Percentiles rank a stretch among this genome's conserved stretches.
These are phyloP conservation scores for Coemansia reversa DNA, from an alignment of 192 early-diverging fungal species.

Conservation along the genomic window DNA sequence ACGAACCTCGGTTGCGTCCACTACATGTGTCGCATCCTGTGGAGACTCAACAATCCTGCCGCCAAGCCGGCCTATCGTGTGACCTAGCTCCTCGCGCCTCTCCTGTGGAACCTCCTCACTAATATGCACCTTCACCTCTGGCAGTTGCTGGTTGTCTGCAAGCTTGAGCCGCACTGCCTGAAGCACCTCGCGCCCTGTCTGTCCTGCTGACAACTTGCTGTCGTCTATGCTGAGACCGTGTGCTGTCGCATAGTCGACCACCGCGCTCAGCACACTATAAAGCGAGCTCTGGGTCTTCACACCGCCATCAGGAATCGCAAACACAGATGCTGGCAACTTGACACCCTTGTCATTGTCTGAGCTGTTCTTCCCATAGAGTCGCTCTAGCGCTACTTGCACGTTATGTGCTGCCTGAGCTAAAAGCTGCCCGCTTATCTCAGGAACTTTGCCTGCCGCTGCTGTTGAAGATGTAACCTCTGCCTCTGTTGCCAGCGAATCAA, in stretches of 20 bases:
- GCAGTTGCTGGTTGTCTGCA: conserved; percentile 38
- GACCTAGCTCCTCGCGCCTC: conserved; percentile 13
- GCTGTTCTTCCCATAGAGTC: conserved; percentile 18
- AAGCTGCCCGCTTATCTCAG: conserved; percentile 25
- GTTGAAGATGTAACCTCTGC: conserved; percentile 31
- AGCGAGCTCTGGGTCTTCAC: conserved; percentile 32
- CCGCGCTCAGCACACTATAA: conserved; percentile 41
- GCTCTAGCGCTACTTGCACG: conserved; percentile 43
- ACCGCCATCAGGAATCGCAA: conserved; percentile 25
- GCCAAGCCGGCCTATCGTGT: conserved; percentile 16
- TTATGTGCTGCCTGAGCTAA: conserved; percentile 32
- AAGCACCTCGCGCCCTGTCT: conserved; percentile 18
- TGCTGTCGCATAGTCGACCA: conserved; percentile 24
- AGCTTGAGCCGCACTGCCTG: conserved; percentile 41
- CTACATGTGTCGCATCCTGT: conserved; percentile 35
- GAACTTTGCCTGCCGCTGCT: conserved; percentile 9
- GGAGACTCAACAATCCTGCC: conserved; percentile 25
- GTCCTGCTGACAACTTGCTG: conserved; percentile 11
- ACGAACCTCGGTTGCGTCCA: conserved; percentile 19
- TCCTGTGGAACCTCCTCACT: conserved; percentile 18
- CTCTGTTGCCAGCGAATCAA: conserved; percentile 41
- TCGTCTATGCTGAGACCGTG: conserved; percentile 18
- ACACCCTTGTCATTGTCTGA: conserved; percentile 4
- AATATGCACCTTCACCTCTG: conserved; percentile 28
- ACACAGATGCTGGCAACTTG: conserved; percentile 36